Percentiles rank a stretch among this genome's conserved stretches.
Evolutionary conservation across 306 rosid species (phyloP).

Genomic region (Alnus rubra): DNA sequence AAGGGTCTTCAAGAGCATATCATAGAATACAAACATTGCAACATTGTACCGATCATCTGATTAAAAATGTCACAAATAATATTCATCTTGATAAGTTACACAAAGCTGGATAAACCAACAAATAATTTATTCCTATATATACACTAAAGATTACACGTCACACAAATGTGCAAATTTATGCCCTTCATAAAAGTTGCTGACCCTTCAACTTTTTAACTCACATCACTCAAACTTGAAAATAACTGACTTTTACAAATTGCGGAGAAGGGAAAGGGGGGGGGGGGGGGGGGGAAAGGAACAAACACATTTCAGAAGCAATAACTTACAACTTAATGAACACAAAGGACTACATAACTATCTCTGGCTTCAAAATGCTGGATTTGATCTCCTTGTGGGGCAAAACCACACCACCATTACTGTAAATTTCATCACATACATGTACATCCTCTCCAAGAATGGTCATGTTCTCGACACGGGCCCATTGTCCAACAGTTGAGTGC

Average conservation of each 20-base stretch:
- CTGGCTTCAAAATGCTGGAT: constrained; percentile 93
- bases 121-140: constrained; percentile 36
- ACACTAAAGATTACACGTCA: constrained; percentile 39
- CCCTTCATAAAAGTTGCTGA: constrained; percentile 20
- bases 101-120: constrained; percentile 15
- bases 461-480: constrained; percentile 98
- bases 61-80: constrained; percentile 3
- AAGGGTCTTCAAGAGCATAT: background rate
- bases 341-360: constrained; percentile 74
- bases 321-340: constrained; percentile 17
- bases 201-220: constrained; percentile 22
- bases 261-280: background rate
- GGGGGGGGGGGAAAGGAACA: background rate
- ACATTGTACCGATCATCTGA: background rate
- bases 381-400: constrained; percentile 98
- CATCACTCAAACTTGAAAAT: constrained; percentile 27
- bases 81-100: constrained; percentile 2
- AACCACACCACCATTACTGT: constrained; percentile 94
- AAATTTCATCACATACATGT: constrained; percentile 85
- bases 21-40: background rate
- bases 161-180: constrained; percentile 23
- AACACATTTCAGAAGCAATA: constrained; percentile 19
- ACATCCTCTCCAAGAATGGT: constrained; percentile 98
- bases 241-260: constrained; percentile 13
- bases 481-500: constrained; percentile 96